Evolutionary conservation across 1,139 yeast species (phyloP).

Genomic region (Candida sp.): DNA sequence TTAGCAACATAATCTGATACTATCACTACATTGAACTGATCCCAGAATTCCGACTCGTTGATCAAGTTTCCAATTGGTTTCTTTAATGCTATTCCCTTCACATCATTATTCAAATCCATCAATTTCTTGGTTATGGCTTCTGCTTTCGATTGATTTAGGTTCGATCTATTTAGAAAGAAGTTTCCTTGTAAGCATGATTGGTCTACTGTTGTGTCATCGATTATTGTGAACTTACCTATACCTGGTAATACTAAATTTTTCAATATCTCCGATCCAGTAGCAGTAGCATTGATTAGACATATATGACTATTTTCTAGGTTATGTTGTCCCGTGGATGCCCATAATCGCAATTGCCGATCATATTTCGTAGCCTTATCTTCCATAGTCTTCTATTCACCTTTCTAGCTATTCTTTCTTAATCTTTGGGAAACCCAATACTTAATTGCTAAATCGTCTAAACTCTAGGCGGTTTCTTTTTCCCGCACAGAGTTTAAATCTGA

Average conservation of each 20-base stretch:
- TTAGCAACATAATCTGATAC: constrained; percentile 30
- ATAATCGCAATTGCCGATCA: constrained; percentile 85
- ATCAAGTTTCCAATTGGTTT: constrained; percentile 15
- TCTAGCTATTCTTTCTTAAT: too few relatives aligned
- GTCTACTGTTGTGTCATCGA: constrained; percentile 44
- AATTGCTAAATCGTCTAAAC: not conserved
- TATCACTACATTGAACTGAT: constrained; percentile 50
- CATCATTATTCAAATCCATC: constrained; percentile 61
- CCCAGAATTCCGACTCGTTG: constrained; percentile 39
- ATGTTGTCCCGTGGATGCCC: constrained; percentile 80
- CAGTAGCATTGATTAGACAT: constrained; percentile 58
- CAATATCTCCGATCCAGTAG: constrained; percentile 64
- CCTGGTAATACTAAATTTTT: constrained; percentile 86
- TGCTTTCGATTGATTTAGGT: constrained; percentile 44
- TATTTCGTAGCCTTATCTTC: constrained; percentile 48
- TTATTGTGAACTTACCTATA: constrained; percentile 61
- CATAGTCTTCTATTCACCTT: constrained; percentile 8
- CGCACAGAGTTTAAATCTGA: not conserved
- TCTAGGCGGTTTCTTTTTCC: not conserved
- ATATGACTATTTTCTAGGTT: constrained; percentile 57
- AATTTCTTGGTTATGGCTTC: constrained; percentile 37
- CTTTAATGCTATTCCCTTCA: constrained; percentile 33
- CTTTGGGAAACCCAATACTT: not conserved
- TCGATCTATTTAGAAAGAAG: constrained; percentile 53
- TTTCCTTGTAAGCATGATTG: constrained; percentile 50